Base-by-base conservation (phyloP, 2,329 filamentous ascomycete species). In the Cordyceps pruinosa region DNA sequence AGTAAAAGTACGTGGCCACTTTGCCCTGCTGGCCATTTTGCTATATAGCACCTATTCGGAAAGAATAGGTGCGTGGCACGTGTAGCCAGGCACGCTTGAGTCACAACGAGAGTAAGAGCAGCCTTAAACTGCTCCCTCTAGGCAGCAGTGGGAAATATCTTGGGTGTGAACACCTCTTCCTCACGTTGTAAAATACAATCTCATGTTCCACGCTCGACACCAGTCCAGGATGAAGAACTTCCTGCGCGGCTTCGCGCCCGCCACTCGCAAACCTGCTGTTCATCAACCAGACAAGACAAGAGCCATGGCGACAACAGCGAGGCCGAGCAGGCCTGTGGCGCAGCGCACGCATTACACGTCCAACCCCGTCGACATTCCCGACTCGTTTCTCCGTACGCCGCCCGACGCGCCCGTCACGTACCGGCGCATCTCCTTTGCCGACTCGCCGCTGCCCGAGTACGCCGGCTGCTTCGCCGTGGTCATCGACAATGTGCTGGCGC, bases 401-500 rank as follows among this genome's bases (percentile, higher is more conserved):
- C 68, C 80, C 59, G 56, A 72, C 30, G 61, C 65, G 0, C 72
- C 75, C 30, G 71, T 83, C 28, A 72, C 63, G 4, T 70, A 73
- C 23, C 66, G 65, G 1, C 69, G 67, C 15, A 76, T 89, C 61
- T 73, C 85, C 64, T 87, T 85, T 65, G 63, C 68, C 2, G 64
- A 71, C 21, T 76, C 75, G 13, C 60, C 63, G 0, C 66, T 88
- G 1, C 75, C 76, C 3, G 73, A 80, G 61, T 84, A 86, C 67
- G 67, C 73, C 8, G 70, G 72, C 39, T 64, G 69, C 41, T 82
- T 81, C 64, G 86, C 85, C 9, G 74, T 81, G 9, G 68, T 87
- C 0, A 73, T 89, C 9, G 82, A 88, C 66, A 78, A 84, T 56
- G 77, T 84, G 28, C 69, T 88, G 55, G 70, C 69, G 0, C 60